These are phyloP conservation scores for Stellera chamaejasme DNA, from an alignment of 345 rosid species.

Conservation along the genomic window DNA sequence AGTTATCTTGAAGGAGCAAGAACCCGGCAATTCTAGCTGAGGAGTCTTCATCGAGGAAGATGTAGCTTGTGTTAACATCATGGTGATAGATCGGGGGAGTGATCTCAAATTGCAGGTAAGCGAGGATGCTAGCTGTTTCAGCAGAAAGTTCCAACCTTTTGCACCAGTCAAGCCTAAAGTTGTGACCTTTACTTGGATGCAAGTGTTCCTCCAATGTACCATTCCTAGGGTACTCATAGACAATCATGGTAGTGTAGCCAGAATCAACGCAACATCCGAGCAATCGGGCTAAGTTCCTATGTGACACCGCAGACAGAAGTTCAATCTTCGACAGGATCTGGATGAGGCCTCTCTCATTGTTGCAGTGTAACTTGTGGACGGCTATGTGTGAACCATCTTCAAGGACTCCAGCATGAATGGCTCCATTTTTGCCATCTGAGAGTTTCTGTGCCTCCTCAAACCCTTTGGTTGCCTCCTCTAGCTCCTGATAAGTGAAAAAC, in stretches of 20 bases:
- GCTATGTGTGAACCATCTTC: slow-evolving; percentile 57
- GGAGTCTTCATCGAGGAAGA: slow-evolving; percentile 50
- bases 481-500: slow-evolving; percentile 56
- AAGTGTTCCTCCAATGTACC: slow-evolving; percentile 55
- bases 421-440: slow-evolving; percentile 34
- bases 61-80: slow-evolving; percentile 36
- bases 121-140: slow-evolving; percentile 55
- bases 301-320: slow-evolving; percentile 45
- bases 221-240: slow-evolving; percentile 63
- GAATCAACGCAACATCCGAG: slow-evolving; percentile 65
- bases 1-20: slow-evolving; percentile 28
- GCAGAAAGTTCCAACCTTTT: slow-evolving; percentile 54
- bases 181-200: slow-evolving; percentile 17
- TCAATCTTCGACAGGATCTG: slow-evolving; percentile 51
- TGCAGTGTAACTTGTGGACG: slow-evolving; percentile 54
- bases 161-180: slow-evolving; percentile 59
- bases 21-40: slow-evolving; percentile 59
- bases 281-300: slow-evolving; percentile 56
- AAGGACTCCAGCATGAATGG: slow-evolving; percentile 47
- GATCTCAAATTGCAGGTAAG: slow-evolving; percentile 54
- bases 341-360: slow-evolving; percentile 45
- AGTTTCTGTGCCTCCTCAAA: slow-evolving; percentile 50
- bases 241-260: slow-evolving; percentile 42
- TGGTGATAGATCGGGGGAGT: slow-evolving; percentile 62
- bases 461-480: slow-evolving; percentile 62